Evolutionary conservation across 352 stramenopile genomes (phyloP).

Genomic region (Globisporangium nagaii): DNA sequence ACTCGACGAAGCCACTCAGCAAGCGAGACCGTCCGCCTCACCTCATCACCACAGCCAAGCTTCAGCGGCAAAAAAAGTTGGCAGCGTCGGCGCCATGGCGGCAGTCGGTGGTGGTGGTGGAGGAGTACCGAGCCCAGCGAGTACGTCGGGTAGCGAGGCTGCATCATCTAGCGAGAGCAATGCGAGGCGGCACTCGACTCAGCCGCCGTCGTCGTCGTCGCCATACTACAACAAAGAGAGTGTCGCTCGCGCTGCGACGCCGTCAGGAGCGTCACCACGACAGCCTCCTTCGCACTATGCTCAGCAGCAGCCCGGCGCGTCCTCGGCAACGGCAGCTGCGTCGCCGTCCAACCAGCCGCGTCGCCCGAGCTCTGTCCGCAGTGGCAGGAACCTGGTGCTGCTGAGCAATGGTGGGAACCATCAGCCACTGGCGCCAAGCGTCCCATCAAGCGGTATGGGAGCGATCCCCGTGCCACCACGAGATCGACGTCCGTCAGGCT

Average conservation of each 20-base stretch:
- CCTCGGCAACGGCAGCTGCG: not conserved
- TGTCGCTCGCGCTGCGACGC: not conserved
- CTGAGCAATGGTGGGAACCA: slow-evolving; percentile 13
- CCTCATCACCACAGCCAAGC: not conserved
- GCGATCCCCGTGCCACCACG: not conserved
- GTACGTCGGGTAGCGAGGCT: not conserved
- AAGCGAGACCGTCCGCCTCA: not conserved
- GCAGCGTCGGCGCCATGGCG: not conserved
- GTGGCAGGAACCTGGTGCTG: slow-evolving; percentile 44
- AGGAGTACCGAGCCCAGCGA: too few relatives aligned
- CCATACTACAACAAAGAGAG: not conserved
- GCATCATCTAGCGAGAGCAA: not conserved
- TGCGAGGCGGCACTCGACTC: not conserved
- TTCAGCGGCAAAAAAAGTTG: not conserved
- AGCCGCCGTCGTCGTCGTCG: not conserved
- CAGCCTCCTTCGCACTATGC: not conserved
- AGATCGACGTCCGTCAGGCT: not conserved
- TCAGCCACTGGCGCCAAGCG: not conserved
- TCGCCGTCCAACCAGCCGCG: slow-evolving; percentile 1
- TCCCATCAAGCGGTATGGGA: not conserved
- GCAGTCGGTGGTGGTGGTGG: not conserved
- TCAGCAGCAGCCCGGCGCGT: not conserved
- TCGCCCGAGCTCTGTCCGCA: slow-evolving; percentile 37
- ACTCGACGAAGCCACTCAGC: not conserved
- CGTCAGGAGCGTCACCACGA: slow-evolving; percentile 11